These are phyloP conservation scores for Hymenoscyphus fructigenus DNA, from an alignment of 2,329 filamentous ascomycete genomes.

Conservation along the genomic window DNA sequence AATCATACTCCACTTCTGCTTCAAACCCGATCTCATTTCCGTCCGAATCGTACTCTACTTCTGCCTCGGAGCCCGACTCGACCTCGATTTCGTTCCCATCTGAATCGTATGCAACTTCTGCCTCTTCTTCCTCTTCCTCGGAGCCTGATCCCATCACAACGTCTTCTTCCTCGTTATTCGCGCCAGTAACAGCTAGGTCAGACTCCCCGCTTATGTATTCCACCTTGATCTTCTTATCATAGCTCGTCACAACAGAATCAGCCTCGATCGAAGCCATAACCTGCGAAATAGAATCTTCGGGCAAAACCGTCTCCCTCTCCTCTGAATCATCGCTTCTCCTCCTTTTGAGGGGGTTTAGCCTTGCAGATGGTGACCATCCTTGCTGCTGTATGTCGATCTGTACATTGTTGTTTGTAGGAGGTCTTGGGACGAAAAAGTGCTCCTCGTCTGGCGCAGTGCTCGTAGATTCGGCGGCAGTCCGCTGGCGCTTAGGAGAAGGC, in stretches of 20 bases:
- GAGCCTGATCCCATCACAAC: constrained; percentile 1
- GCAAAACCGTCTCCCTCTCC: constrained; percentile 12
- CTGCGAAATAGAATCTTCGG: constrained; percentile 29
- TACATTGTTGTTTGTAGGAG: constrained; percentile 21
- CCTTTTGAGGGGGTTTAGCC: constrained; percentile 30
- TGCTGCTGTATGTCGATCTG: constrained; percentile 20
- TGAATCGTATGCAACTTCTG: constrained; percentile 8
- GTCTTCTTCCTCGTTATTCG: background rate
- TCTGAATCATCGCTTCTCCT: constrained; percentile 25
- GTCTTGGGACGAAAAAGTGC: constrained; percentile 21
- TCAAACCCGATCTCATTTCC: constrained; percentile 7
- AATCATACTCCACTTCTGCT: constrained; percentile 11
- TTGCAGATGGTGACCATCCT: constrained; percentile 19
- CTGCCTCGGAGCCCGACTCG: constrained; percentile 5
- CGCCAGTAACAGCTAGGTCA: background rate
- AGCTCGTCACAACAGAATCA: background rate
- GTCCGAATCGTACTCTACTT: constrained; percentile 14
- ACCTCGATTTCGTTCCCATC: constrained; percentile 8
- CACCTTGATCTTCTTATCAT: background rate
- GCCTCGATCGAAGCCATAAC: constrained; percentile 14
- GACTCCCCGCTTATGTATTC: background rate
- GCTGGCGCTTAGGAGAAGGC: constrained; percentile 37
- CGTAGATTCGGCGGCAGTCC: constrained; percentile 30
- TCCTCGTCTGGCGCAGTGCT: constrained; percentile 13
- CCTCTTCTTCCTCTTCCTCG: constrained; percentile 11